Evolutionary conservation across 139 green algal species (phyloP).

Genomic region (Pedinophyceae sp.): DNA sequence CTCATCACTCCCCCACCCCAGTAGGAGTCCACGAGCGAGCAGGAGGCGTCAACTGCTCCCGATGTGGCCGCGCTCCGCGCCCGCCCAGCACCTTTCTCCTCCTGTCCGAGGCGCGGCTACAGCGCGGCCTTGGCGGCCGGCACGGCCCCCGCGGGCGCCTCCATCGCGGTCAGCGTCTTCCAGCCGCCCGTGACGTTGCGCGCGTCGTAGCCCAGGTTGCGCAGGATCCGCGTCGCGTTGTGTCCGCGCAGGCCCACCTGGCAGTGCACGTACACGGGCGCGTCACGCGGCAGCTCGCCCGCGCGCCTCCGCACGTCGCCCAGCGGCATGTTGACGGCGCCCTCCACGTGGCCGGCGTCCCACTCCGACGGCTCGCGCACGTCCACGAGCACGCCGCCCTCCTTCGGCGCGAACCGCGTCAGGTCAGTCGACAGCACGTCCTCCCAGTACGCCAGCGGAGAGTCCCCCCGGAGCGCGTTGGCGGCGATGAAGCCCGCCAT

Average conservation of each 20-base stretch:
- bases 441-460: constrained; percentile 21
- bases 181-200: constrained; percentile 27
- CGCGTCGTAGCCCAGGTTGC: constrained; percentile 14
- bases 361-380: constrained; percentile 21
- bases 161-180: constrained; percentile 1
- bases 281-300: constrained; percentile 15
- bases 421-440: constrained; percentile 2
- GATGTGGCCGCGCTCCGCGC: too few relatives aligned
- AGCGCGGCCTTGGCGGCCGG: too few relatives aligned
- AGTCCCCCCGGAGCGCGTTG: constrained; percentile 22
- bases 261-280: constrained; percentile 29
- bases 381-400: constrained; percentile 21
- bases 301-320: constrained; percentile 11
- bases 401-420: constrained; percentile 6
- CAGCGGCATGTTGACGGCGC: constrained; percentile 32
- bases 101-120: too few relatives aligned
- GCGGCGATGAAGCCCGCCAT: constrained; percentile 27
- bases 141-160: too few relatives aligned
- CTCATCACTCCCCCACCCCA: too few relatives aligned
- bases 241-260: constrained; percentile 34
- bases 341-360: constrained; percentile 14
- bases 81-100: too few relatives aligned
- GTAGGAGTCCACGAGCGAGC: too few relatives aligned
- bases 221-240: constrained; percentile 24
- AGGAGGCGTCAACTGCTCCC: too few relatives aligned